phyloP scores from a whole-genome alignment of 805 yeast species.

The Candida qinlingensis region DNA sequence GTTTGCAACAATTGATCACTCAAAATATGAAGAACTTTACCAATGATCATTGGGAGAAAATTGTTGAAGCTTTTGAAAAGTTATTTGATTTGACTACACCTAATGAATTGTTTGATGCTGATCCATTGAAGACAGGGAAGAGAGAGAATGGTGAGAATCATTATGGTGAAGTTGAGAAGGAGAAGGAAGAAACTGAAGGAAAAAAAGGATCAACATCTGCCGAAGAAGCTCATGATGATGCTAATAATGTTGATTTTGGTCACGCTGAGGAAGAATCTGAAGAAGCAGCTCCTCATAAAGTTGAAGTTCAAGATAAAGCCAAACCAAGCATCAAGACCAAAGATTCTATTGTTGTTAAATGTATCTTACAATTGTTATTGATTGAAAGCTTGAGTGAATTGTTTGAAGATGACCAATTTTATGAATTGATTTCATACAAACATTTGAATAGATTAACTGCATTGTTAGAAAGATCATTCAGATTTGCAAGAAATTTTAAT shows the following conservation, averaged over 20 bases:
- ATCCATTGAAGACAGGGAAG: constrained; percentile 29
- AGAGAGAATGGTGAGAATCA: constrained; percentile 19
- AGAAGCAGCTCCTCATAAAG: constrained; percentile 19
- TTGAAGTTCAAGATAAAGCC: background rate
- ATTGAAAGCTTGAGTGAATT: constrained; percentile 82
- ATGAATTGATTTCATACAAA: constrained; percentile 60
- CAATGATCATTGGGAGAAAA: constrained; percentile 66
- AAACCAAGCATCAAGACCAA: constrained; percentile 42
- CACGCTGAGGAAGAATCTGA: constrained; percentile 7
- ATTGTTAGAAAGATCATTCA: constrained; percentile 62
- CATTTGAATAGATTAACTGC: constrained; percentile 56
- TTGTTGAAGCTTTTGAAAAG: constrained; percentile 58
- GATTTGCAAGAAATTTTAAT: constrained; percentile 82
- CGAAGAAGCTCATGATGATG: constrained; percentile 2
- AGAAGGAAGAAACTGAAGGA: constrained; percentile 9
- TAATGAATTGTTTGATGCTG: constrained; percentile 62
- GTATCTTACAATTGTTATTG: constrained; percentile 84
- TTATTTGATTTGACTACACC: constrained; percentile 86
- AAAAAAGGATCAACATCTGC: background rate
- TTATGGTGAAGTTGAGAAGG: constrained; percentile 1
- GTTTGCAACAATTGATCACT: constrained; percentile 74
- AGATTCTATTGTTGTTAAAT: constrained; percentile 81
- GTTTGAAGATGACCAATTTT: constrained; percentile 65
- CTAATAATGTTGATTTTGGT: constrained; percentile 22
- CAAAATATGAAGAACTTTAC: constrained; percentile 66